These are phyloP conservation scores for Apiotrichum gamsii DNA, from an alignment of 1,284 basidiomycete genomes.

Conservation along the genomic window DNA sequence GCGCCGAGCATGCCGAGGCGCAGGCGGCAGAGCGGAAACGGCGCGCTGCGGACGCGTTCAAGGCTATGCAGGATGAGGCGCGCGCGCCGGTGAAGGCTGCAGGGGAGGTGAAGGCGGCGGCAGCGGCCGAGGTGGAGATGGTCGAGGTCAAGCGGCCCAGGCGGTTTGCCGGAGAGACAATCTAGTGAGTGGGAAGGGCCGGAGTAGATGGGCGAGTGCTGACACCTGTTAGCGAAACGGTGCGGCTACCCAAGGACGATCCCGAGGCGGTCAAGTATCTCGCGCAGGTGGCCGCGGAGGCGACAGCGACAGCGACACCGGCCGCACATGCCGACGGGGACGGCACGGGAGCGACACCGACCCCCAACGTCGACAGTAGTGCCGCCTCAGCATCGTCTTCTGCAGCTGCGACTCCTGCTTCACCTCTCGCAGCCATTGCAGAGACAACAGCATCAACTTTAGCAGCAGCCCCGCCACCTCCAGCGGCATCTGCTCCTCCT, in stretches of 20 bases:
- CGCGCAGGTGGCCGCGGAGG: conserved; percentile 5
- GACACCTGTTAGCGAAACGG: conserved; percentile 34
- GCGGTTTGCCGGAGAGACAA: conserved; percentile 42
- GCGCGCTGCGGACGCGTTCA: conserved; percentile 14
- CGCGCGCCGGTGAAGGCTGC: not conserved
- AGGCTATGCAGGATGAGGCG: conserved; percentile 10
- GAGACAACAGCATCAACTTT: not conserved
- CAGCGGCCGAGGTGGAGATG: conserved; percentile 21
- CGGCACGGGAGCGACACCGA: not conserved
- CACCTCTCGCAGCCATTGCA: conserved; percentile 2
- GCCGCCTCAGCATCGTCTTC: not conserved
- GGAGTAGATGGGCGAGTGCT: too few species aligned
- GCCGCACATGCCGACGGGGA: not conserved
- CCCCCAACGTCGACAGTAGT: conserved; percentile 1
- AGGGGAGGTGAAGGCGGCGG: not conserved
- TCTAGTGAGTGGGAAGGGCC: conserved; percentile 41
- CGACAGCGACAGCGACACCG: not conserved
- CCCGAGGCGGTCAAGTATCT: conserved; percentile 36
- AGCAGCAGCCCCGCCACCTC: too few species aligned
- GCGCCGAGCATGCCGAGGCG: conserved; percentile 21
- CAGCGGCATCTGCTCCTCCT: too few species aligned
- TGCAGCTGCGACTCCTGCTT: not conserved
- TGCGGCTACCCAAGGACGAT: conserved; percentile 28
- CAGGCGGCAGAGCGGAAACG: conserved; percentile 10
- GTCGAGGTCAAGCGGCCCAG: conserved; percentile 38